Base-by-base conservation (phyloP, 1,139 yeast species). In the Lodderomyces theae region DNA sequence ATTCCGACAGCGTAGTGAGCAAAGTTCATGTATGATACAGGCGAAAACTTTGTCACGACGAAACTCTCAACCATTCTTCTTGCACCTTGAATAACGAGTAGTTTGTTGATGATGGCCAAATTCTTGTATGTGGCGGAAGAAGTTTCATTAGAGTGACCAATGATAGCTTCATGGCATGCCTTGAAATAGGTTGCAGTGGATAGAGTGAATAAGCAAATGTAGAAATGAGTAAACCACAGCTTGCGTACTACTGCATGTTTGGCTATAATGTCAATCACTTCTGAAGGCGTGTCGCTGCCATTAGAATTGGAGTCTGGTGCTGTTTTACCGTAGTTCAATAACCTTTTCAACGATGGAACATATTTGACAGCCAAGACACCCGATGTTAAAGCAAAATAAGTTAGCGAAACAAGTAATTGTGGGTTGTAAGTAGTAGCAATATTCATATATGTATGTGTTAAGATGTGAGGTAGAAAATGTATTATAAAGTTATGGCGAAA, bases 1-100 rank as follows among this genome's bases (percentile, higher is more conserved):
- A 86, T 35, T 0, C 97, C 97, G 12, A 79, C 86, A 1, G 82
- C 34, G 53, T 87, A 90, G 60, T 90, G 97, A 2, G 82, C 67
- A 22, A 86, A 47, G 56, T 89, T 87, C 68, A 90, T 89, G 41
- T 74, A 69, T 0, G 94, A 72, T 0, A 57, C 52, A 11, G 65
- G 49, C 12, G 74, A 66, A 51, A 74, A 76, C 24, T 67, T 73
- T 38, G 78, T 70, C 18, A 86, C 64, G 32, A 52, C 65, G 1
- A 66, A 42, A 40, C 88, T 79, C 57, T 90, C 97, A 31, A 63
- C 58, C 7, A 74, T 52, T 42, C 97, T 68, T 51, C 96, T 68
- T 1, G 63, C n/a, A 0, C 85, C 79, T 53, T 89, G 97, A 3
- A 77, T 41, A 21, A 72, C 41, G 24, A 49, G 49, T 51, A 67